Evolutionary conservation across 495 filamentous ascomycete genomes (phyloP).

Genomic region (Xylaria telfairii): DNA sequence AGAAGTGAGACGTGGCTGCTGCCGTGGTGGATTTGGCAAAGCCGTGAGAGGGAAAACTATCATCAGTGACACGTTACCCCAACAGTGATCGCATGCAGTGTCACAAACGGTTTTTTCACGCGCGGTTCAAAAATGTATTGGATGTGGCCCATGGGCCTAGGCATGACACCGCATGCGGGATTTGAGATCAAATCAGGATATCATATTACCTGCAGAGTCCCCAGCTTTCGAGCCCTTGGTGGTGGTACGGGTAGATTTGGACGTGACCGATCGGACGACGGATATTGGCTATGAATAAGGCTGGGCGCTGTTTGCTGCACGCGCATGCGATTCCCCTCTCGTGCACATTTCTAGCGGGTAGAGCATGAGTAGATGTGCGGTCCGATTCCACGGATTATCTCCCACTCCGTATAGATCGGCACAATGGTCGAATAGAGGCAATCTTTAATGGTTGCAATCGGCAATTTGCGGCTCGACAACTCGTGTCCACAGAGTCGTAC

Average conservation of each 20-base stretch:
- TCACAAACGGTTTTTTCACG: neutral
- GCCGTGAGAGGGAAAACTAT: neutral
- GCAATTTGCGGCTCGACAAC: neutral
- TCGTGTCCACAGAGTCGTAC: neutral
- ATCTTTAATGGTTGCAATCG: neutral
- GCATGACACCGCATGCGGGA: neutral
- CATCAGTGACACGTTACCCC: neutral
- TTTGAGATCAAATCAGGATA: neutral
- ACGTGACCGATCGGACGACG: neutral
- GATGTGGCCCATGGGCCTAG: neutral
- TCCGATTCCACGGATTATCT: constrained; percentile 16
- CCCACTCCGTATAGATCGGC: neutral
- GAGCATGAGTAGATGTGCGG: constrained; percentile 4
- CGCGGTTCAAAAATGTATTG: neutral
- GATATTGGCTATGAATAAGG: neutral
- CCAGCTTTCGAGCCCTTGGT: neutral
- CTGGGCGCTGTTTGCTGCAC: neutral
- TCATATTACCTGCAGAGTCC: neutral
- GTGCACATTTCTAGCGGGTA: neutral
- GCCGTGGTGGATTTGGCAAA: neutral
- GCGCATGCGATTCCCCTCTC: neutral
- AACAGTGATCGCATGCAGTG: neutral
- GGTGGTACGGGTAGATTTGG: neutral
- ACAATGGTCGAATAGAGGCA: neutral
- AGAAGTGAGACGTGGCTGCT: constrained; percentile 2